Conservation (phyloP, 306 rosid species). For the Oemleria cerasiformis region DNA sequence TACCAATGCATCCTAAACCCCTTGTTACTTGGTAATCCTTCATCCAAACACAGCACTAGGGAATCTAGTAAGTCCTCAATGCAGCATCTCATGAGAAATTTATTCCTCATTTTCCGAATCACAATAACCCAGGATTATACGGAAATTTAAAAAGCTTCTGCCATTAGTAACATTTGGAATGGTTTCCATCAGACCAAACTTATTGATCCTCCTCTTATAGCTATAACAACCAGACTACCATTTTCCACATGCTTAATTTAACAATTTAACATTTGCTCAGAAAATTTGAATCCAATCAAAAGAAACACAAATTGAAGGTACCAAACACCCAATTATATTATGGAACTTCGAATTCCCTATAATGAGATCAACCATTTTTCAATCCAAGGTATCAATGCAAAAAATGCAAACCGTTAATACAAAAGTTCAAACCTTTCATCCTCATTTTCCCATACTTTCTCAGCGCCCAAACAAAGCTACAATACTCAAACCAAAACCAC, state of each 20-base stretch:
- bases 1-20: too few relatives aligned
- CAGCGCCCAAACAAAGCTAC: conserved; percentile 13
- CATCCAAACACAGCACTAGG: neutral
- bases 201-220: neutral
- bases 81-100: neutral
- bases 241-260: neutral
- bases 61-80: neutral
- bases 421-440: neutral
- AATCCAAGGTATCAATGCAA: neutral
- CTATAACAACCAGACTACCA: neutral
- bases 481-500: neutral
- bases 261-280: neutral
- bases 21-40: too few relatives aligned
- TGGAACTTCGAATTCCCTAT: neutral
- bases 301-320: neutral
- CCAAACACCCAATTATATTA: neutral
- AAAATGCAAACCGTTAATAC: neutral
- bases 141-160: neutral
- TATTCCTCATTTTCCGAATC: neutral
- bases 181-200: neutral
- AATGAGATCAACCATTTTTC: conserved; percentile 9
- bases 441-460: conserved; percentile 2
- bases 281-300: neutral
- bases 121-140: neutral
- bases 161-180: neutral